Percentiles rank a stretch among this genome's conserved stretches.
phyloP scores from a whole-genome alignment of 2,329 filamentous ascomycete genomes.

The Alternaria atra region DNA sequence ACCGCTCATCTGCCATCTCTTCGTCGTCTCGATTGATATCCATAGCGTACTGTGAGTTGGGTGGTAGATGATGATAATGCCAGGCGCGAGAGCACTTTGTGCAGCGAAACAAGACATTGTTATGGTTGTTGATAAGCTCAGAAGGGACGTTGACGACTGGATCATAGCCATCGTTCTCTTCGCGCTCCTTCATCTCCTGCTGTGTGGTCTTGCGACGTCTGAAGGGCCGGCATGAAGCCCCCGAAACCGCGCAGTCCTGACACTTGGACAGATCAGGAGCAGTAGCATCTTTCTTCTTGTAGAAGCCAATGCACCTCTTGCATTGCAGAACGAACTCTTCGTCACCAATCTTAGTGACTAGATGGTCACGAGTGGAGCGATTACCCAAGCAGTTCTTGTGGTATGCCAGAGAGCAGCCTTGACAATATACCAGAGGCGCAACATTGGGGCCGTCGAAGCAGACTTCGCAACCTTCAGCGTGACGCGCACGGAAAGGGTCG shows the following conservation, averaged over 20 bases:
- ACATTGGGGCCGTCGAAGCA: constrained; percentile 70
- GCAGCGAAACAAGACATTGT: constrained; percentile 86
- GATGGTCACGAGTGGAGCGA: constrained; percentile 78
- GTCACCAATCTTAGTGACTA: constrained; percentile 83
- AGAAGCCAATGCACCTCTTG: constrained; percentile 77
- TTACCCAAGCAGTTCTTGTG: constrained; percentile 84
- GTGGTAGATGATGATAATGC: constrained; percentile 84
- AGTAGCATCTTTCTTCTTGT: constrained; percentile 71
- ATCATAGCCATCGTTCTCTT: constrained; percentile 81
- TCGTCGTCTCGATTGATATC: constrained; percentile 56
- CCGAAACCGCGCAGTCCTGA: constrained; percentile 71
- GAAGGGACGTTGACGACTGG: constrained; percentile 72
- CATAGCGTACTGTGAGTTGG: constrained; percentile 55
- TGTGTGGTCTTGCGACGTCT: constrained; percentile 74
- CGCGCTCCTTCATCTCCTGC: constrained; percentile 83
- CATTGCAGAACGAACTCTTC: constrained; percentile 89
- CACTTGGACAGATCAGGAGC: constrained; percentile 78
- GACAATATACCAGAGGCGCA: constrained; percentile 82
- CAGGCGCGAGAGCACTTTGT: constrained; percentile 77
- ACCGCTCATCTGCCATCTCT: constrained; percentile 67
- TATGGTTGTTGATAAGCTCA: constrained; percentile 74
- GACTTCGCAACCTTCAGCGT: constrained; percentile 75
- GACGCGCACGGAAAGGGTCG: constrained; percentile 73
- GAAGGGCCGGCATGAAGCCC: constrained; percentile 77
- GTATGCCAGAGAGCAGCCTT: constrained; percentile 86